Conservation (phyloP, 225 moss, liverwort and hornwort species). For the Pseudisothecium myosuroides region DNA sequence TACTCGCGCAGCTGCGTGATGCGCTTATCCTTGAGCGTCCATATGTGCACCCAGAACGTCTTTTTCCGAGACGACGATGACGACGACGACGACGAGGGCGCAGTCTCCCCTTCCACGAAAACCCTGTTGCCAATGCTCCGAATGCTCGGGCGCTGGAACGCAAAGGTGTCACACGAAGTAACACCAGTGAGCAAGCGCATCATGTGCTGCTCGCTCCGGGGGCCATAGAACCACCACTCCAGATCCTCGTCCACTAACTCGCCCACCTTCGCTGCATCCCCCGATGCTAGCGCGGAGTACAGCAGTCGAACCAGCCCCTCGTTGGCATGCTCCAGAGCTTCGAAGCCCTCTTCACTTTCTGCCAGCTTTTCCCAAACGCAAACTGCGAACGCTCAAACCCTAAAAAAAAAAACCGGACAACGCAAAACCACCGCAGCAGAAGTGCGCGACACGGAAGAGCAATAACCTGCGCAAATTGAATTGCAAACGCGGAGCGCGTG, state of each 20-base stretch:
- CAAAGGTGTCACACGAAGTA: conserved; percentile 74
- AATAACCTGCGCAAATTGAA: background rate
- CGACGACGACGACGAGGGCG: background rate
- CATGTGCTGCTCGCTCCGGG: conserved; percentile 92
- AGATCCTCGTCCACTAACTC: conserved; percentile 71
- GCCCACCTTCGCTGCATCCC: conserved; percentile 59
- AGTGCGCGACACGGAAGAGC: no score
- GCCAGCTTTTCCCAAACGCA: conserved; percentile 60
- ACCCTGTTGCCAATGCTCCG: conserved; percentile 50
- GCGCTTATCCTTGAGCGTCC: conserved; percentile 79
- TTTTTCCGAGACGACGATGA: background rate
- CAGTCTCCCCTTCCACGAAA: conserved; percentile 67
- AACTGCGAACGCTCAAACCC: background rate
- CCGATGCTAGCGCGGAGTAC: conserved; percentile 66
- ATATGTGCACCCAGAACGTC: conserved; percentile 76
- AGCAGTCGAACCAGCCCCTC: conserved; percentile 72
- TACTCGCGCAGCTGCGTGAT: conserved; percentile 87
- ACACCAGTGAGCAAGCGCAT: conserved; percentile 99
- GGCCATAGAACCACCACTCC: conserved; percentile 99
- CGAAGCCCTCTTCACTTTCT: conserved; percentile 31
- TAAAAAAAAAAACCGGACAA: background rate
- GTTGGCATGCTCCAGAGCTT: conserved; percentile 64
- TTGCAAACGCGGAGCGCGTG: background rate
- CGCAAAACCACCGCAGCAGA: background rate
- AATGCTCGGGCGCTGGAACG: conserved; percentile 46